Percentiles rank a stretch among this genome's conserved stretches.
Conservation (phyloP, 2,329 filamentous ascomycete species). For the Knufia fluminis region DNA sequence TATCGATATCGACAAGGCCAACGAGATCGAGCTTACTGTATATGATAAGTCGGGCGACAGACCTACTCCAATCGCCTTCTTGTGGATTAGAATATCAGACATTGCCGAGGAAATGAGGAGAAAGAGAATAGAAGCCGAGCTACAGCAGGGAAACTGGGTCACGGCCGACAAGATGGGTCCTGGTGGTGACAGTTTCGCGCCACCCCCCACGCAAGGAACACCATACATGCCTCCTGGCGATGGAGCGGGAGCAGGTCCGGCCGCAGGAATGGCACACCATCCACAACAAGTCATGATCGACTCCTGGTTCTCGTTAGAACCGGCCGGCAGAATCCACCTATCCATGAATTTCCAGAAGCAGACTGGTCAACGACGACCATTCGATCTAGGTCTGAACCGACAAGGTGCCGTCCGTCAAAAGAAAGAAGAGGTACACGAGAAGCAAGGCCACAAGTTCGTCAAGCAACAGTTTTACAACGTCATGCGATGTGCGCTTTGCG, state of each 20-base stretch:
- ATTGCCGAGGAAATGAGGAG: constrained; percentile 95
- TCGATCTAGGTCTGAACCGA: constrained; percentile 83
- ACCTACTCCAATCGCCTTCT: constrained; percentile 81
- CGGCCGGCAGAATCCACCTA: constrained; percentile 83
- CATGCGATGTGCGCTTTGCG: constrained; percentile 96
- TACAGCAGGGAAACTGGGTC: constrained; percentile 91
- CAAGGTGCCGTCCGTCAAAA: constrained; percentile 94
- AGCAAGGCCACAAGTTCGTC: constrained; percentile 98
- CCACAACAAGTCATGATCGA: constrained; percentile 53
- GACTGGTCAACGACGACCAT: constrained; percentile 68
- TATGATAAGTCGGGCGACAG: constrained; percentile 93
- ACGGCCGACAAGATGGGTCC: constrained; percentile 90
- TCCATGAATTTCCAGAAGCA: constrained; percentile 88
- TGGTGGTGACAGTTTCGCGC: constrained; percentile 39
- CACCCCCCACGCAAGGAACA: constrained; percentile 8
- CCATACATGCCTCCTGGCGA: constrained; percentile 25
- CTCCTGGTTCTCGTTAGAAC: constrained; percentile 94
- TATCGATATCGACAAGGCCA: constrained; percentile 94
- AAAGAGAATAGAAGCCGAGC: constrained; percentile 93
- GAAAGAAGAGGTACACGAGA: constrained; percentile 97
- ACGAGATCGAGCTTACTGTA: constrained; percentile 94
- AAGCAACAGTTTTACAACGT: constrained; percentile 99
- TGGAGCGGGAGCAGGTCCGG: constrained; percentile 31
- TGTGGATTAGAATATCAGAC: constrained; percentile 95
- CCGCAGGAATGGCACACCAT: constrained; percentile 25